Base-by-base conservation (phyloP, 2,329 filamentous ascomycete genomes). In the Talaromyces sp. region DNA sequence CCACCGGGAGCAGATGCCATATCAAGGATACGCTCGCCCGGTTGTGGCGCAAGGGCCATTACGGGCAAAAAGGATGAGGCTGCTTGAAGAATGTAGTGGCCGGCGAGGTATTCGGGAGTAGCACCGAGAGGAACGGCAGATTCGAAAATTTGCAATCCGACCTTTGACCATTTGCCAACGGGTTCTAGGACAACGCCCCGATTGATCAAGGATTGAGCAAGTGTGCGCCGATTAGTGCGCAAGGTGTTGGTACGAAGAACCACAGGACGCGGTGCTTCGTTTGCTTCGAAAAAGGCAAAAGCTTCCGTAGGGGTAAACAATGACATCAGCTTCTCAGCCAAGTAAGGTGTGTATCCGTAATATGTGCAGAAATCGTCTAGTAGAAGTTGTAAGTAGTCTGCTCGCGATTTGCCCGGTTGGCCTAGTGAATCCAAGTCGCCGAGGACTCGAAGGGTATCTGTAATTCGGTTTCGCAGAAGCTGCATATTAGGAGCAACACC, bases 111-210 rank as follows among this genome's bases (percentile, higher is more conserved):
- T 77, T 99, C 94, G 10, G 94, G 94, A 0, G 94, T 99, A 29
- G 94, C 94, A 83, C 92, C 92, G 1, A 97, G 84, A 2, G 92
- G 91, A 0, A 90, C 87, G 59, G 87, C 88, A 61, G 89, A 90
- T 76, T 99, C 94, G 74, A 99, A 99, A 62, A 99, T 86, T 75
- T 99, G 94, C 46, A 99, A 84, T 54, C 94, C 94, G 64, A 99
- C 92, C 80, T 99, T 99, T 67, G 90, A 94, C 94, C 94, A 99
- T 77, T 97, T 97, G 63, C 94, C 94, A 19, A 99, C 91, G 2
- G 94, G 94, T 76, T 99, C 93, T 43, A 99, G 85, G 14, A 92
- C 95, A 54, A 99, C 94, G 65, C 94, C 94, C 65, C 93, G 90
- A 79, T 96, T 96, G 81, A 97, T 97, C 62, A 97, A 84, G 1